Evolutionary conservation across 192 early-diverging fungal species (phyloP), one percentile per base, ranked within the genome.

Genomic region (Coemansia sp.): DNA sequence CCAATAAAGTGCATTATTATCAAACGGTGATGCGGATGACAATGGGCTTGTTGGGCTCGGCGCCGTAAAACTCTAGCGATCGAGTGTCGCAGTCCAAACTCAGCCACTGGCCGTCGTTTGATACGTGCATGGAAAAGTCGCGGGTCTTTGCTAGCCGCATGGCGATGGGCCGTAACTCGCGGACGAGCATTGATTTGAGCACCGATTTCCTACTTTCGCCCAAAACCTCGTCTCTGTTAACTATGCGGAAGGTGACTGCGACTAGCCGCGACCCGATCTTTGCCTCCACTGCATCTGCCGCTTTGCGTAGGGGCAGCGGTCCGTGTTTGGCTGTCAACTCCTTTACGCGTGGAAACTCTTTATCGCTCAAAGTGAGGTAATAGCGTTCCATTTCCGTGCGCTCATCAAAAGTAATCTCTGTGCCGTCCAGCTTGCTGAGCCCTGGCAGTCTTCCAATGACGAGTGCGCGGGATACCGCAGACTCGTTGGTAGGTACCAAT

Each of bases 371-470:
- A 3, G 65, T 68, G 0, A 80, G 41, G 40, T 68, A 81, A 37
- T 68, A 68, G 12, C 71, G 68, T n/a, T 81, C 78, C 58, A 81
- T 66, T n/a, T 81, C 78, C 4, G 63, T 63, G 15, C 78, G 68
- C 27, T 81, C 78, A 8, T 57, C 42, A 0, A 40, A 14, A 10
- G 63, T 27, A 10, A 79, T 57, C 3, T 38, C 1, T 0, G 76
- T 43, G 15, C 76, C 63, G 8, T 79, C 76, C 4, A 79, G 66
- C 9, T 69, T 73, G 0, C 22, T 19, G 0, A 79, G 17, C 2
- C 58, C 10, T 0, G 60, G 55, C 18, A 81, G 37, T 2, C 68
- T 34, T 0, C 55, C 68, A 9, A 81, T 24, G 0, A 52, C 15
- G n/a, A 71, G 54, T 0, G 68, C 48, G 0, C 68, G 62, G 0